Conservation (phyloP, 371 early-diverging fungal genomes). For the Thermomucor indicae-seudaticae region DNA sequence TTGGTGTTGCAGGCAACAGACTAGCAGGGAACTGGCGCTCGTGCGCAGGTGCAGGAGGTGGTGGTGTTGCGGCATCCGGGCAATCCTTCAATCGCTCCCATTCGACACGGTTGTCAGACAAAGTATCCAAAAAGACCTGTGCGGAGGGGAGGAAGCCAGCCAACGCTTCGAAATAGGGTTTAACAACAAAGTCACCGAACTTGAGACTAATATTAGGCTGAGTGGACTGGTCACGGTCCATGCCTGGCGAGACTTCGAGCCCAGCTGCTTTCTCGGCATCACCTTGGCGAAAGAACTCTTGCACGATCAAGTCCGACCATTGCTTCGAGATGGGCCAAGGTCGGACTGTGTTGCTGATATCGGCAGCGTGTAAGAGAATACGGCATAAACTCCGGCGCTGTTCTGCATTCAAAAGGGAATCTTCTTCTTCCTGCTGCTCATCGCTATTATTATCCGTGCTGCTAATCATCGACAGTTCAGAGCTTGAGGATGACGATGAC, state of each 20-base stretch:
- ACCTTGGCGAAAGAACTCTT: constrained; percentile 86
- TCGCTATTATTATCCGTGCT: neutral
- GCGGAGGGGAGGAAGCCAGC: constrained; percentile 63
- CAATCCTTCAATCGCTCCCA: constrained; percentile 38
- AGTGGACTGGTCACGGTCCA: constrained; percentile 74
- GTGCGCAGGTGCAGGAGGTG: constrained; percentile 5
- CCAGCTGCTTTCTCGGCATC: constrained; percentile 71
- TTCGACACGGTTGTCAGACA: constrained; percentile 32
- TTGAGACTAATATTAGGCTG: constrained; percentile 74
- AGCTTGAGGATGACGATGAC: neutral
- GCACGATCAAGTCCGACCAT: constrained; percentile 85
- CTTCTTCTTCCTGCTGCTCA: constrained; percentile 1
- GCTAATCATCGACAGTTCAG: neutral
- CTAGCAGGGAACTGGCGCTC: constrained; percentile 16
- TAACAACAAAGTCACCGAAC: constrained; percentile 76
- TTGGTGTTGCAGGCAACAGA: constrained; percentile 13
- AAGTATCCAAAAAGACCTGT: constrained; percentile 22
- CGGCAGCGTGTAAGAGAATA: constrained; percentile 80
- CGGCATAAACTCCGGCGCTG: constrained; percentile 62
- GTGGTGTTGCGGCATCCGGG: constrained; percentile 15
- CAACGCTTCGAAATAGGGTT: constrained; percentile 77
- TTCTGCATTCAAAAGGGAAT: constrained; percentile 14
- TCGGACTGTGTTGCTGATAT: constrained; percentile 84
- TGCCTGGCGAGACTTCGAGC: constrained; percentile 80
- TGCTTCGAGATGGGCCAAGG: constrained; percentile 81